Evolutionary conservation across 345 rosid species (phyloP).

Genomic region (Gossypium ekmanianum): DNA sequence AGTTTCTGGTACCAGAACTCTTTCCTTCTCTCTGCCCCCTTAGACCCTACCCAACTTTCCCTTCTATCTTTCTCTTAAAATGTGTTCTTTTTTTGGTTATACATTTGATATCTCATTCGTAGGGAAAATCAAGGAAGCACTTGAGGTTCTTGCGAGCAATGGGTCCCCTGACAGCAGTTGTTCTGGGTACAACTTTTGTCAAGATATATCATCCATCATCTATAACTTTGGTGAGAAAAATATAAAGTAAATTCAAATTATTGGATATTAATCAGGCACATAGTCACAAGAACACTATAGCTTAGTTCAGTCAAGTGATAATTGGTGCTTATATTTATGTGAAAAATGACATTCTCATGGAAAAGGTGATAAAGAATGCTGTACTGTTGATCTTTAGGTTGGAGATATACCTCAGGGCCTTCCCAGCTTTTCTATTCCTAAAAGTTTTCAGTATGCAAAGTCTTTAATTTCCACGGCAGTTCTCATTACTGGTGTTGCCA

Average conservation of each 20-base stretch:
- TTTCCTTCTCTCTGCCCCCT: background rate
- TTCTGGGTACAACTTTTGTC: constrained; percentile 76
- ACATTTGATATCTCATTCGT: constrained; percentile 26
- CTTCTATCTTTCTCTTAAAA: constrained; percentile 11
- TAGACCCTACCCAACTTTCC: background rate
- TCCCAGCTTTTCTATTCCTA: constrained; percentile 84
- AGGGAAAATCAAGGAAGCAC: constrained; percentile 92
- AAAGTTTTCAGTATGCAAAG: constrained; percentile 53
- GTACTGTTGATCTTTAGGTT: constrained; percentile 49
- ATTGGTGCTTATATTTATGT: background rate
- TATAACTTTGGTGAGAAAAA: constrained; percentile 72
- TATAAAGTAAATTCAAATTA: background rate
- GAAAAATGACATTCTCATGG: background rate
- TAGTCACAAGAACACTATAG: background rate
- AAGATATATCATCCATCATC: constrained; percentile 80
- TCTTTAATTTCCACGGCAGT: constrained; percentile 87
- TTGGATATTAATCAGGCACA: background rate
- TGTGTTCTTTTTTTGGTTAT: background rate
- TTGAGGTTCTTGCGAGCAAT: constrained; percentile 82
- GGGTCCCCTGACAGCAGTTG: constrained; percentile 90
- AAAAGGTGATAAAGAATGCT: constrained; percentile 22
- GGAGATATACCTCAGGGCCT: constrained; percentile 98
- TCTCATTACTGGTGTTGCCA: constrained; percentile 96
- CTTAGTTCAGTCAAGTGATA: background rate
- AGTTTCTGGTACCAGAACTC: constrained; percentile 63